phyloP scores from a whole-genome alignment of 805 yeast genomes.

The Ascoidea rubescens region DNA sequence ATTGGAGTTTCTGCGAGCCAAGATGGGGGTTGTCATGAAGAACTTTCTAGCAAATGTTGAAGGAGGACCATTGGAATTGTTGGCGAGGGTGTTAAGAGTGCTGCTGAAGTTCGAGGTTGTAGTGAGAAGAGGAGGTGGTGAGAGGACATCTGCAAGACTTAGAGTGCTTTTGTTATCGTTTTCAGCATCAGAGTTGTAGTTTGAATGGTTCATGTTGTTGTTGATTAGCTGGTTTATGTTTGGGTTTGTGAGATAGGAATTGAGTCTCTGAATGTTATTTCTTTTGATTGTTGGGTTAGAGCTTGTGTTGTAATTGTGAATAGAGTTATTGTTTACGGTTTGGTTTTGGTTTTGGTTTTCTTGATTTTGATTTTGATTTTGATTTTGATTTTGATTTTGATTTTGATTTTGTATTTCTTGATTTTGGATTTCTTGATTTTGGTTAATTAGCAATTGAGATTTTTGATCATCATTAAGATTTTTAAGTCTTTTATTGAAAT shows the following conservation, averaged over 20 bases:
- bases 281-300: neutral
- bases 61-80: neutral
- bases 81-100: neutral
- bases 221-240: neutral
- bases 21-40: neutral
- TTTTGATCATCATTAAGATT: neutral
- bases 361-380: no score
- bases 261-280: no score
- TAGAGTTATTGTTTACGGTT: neutral
- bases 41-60: neutral
- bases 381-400: neutral
- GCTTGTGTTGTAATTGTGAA: neutral
- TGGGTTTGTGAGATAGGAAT: neutral
- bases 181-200: neutral
- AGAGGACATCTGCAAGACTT: neutral
- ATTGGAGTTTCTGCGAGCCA: neutral
- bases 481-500: conserved; percentile 4
- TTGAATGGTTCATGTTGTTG: neutral
- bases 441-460: no score
- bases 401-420: neutral
- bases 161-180: neutral
- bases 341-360: neutral
- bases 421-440: neutral
- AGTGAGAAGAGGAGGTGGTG: no score
- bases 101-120: neutral